Evolutionary conservation across 768 basidiomycete species (phyloP), one percentile per base, ranked within the genome.

Genomic region (Termitomyces sp.): DNA sequence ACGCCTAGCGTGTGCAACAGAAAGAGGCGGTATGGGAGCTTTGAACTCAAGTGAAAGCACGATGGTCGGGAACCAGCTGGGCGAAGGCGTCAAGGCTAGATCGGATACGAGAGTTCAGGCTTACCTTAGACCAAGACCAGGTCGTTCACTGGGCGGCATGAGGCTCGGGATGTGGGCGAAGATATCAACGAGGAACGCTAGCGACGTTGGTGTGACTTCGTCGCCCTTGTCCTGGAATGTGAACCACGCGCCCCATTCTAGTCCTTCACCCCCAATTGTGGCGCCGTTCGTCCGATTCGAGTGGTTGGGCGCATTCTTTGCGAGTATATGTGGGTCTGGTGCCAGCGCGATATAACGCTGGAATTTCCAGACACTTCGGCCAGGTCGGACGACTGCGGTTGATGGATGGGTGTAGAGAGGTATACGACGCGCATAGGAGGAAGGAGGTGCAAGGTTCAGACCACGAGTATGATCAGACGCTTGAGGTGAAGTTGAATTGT

Each of bases 21-120:
- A 76, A 12, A 76, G 69, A 21, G 63, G 61, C 6, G 85, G 82
- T 37, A 87, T 76, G 11, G 80, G 81, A 34, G 77, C 75, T 63
- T 85, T 87, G 74, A 86, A 89, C 58, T 87, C 85, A 29, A 89
- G 59, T 0, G 80, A 71, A 60, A 88, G 72, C 1, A 77, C 75
- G 68, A 89, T 75, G 0, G 87, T 89, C 10, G 85, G 84, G 63
- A 73, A 82, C 87, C 57, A 58, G 25, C 57, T 58, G 11, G 29
- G n/a, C n/a, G 27, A 46, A 14, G 21, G 21, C 14, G 14, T 46
- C 5, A 62, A 51, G 57, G 10, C 38, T 57, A 4, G 21, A 25
- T 58, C 4, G 44, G 6, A 27, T 12, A 17, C 21, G 16, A 16
- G n/a, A 47, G 29, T 23, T 6, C 19, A 17, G 37, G 46, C 62